A percentile compares a stretch with the other conserved stretches of the same genome.
Conservation (phyloP, 75 land plant species). For the Larix kaempferi region DNA sequence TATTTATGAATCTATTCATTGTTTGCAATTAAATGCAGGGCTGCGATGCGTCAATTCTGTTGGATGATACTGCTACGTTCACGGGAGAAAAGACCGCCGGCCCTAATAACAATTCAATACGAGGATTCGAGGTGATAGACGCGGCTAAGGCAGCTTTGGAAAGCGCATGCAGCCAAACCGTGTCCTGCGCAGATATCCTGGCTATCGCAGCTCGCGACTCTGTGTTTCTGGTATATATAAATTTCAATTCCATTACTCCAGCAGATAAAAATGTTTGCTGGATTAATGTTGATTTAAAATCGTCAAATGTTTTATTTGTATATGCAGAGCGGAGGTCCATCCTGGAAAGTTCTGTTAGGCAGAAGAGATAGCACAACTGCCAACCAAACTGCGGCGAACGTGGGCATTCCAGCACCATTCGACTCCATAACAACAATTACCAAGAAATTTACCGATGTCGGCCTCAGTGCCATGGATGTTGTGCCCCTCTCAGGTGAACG, state of each 20-base stretch:
- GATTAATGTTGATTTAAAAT: too few relatives aligned
- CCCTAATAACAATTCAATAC: slow-evolving; percentile 17
- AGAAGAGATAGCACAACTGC: slow-evolving; percentile 51
- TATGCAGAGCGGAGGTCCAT: slow-evolving; percentile 33
- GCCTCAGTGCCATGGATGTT: slow-evolving; percentile 52
- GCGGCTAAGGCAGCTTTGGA: slow-evolving; percentile 19
- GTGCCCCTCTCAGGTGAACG: slow-evolving; percentile 35
- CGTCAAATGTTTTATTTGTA: neutral
- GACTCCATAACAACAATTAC: slow-evolving; percentile 19
- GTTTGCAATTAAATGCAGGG: slow-evolving; percentile 15
- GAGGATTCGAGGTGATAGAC: slow-evolving; percentile 31
- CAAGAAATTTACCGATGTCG: slow-evolving; percentile 30
- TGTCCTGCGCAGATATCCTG: slow-evolving; percentile 33
- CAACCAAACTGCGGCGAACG: slow-evolving; percentile 25
- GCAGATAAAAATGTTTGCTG: too few relatives aligned
- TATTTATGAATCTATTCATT: too few relatives aligned
- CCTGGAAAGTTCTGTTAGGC: slow-evolving; percentile 49
- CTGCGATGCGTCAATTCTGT: slow-evolving; percentile 26
- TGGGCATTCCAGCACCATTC: slow-evolving; percentile 30
- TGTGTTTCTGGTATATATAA: slow-evolving; percentile 8
- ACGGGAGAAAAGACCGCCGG: slow-evolving; percentile 19
- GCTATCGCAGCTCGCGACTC: slow-evolving; percentile 32
- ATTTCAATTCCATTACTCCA: too few relatives aligned
- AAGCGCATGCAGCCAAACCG: slow-evolving; percentile 4
- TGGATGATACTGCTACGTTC: slow-evolving; percentile 14